A percentile compares a stretch with the other conserved stretches of the same genome.
Evolutionary conservation across 352 stramenopile genomes (phyloP).

Genomic region (Pythium chondricola): DNA sequence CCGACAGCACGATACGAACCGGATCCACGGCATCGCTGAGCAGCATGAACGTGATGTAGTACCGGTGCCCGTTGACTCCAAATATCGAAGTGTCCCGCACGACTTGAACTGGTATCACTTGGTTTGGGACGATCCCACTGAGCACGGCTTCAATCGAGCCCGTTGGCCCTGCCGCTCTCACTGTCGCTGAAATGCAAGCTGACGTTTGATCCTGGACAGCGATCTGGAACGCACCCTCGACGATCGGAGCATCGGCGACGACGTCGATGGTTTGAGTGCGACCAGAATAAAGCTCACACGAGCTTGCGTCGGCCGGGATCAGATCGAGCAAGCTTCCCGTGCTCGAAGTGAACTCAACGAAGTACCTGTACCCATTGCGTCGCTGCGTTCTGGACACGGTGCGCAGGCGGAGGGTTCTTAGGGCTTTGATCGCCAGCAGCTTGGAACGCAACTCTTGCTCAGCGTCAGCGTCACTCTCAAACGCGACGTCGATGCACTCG

Average conservation of each 20-base stretch:
- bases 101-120: constrained; percentile 35
- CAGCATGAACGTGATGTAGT: constrained; percentile 40
- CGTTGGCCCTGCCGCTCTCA: constrained; percentile 25
- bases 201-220: constrained; percentile 28
- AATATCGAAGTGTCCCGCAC: constrained; percentile 36
- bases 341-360: constrained; percentile 38
- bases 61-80: constrained; percentile 27
- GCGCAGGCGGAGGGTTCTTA: constrained; percentile 54
- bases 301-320: constrained; percentile 25
- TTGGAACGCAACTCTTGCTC: constrained; percentile 36
- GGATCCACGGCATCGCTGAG: constrained; percentile 28
- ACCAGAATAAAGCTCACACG: constrained; percentile 30
- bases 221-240: constrained; percentile 38
- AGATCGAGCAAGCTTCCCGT: constrained; percentile 48
- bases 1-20: constrained; percentile 21
- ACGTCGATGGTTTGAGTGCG: constrained; percentile 67
- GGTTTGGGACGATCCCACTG: constrained; percentile 27
- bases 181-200: constrained; percentile 38
- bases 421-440: constrained; percentile 28
- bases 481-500: constrained; percentile 42
- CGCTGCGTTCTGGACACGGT: constrained; percentile 16
- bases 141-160: constrained; percentile 35
- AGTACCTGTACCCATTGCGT: constrained; percentile 49
- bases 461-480: constrained; percentile 29
- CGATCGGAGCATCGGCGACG: constrained; percentile 26